phyloP scores from a whole-genome alignment of 2,329 filamentous ascomycete species.

The Clonostachys byssicola region DNA sequence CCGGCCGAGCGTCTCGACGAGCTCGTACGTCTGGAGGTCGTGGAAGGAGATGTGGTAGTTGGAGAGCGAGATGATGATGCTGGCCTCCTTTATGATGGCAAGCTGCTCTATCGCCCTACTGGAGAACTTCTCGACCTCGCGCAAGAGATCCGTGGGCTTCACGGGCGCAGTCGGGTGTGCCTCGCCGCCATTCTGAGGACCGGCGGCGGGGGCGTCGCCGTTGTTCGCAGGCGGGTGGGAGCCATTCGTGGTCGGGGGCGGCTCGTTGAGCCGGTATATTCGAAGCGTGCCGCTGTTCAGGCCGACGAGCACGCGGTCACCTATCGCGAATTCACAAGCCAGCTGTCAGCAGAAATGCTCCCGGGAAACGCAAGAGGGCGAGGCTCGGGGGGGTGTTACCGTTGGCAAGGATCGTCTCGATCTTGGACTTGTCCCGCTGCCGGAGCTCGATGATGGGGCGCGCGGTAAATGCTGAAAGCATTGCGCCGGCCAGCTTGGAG shows the following conservation, averaged over 20 bases:
- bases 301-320: slow-evolving; percentile 87
- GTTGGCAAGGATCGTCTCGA: slow-evolving; percentile 91
- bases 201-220: slow-evolving; percentile 15
- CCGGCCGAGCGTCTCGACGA: slow-evolving; percentile 73
- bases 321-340: slow-evolving; percentile 30
- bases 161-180: slow-evolving; percentile 19
- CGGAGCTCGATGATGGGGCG: slow-evolving; percentile 96
- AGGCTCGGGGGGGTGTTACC: slow-evolving; percentile 43
- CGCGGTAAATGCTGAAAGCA: slow-evolving; percentile 97
- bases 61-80: slow-evolving; percentile 83
- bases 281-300: slow-evolving; percentile 85
- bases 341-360: background rate
- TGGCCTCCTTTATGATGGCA: slow-evolving; percentile 92
- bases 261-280: slow-evolving; percentile 86
- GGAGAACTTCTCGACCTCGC: slow-evolving; percentile 93
- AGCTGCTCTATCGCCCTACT: slow-evolving; percentile 87
- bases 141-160: slow-evolving; percentile 75
- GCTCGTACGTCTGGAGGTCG: slow-evolving; percentile 79
- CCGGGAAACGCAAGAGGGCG: background rate
- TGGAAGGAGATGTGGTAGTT: slow-evolving; percentile 87
- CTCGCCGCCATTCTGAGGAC: slow-evolving; percentile 16
- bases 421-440: slow-evolving; percentile 91
- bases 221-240: slow-evolving; percentile 16
- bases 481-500: slow-evolving; percentile 47
- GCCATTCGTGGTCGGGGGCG: slow-evolving; percentile 28